phyloP scores from a whole-genome alignment of 2,329 filamentous ascomycete genomes.

The Dichotomopilus funicola region DNA sequence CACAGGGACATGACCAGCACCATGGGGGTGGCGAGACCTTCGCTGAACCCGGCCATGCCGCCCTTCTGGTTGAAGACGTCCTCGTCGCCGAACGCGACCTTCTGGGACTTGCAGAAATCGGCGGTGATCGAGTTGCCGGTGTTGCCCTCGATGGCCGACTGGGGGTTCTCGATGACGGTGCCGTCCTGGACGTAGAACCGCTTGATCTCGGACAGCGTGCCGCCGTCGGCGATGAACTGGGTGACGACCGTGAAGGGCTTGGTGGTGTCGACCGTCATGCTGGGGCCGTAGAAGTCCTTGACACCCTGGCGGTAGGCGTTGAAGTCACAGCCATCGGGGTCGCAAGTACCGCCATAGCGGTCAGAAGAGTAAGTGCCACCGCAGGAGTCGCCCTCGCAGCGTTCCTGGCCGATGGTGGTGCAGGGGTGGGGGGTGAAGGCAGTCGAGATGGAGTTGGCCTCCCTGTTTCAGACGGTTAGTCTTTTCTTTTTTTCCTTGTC shows the following conservation, averaged over 20 bases:
- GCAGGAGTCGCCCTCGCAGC: constrained; percentile 46
- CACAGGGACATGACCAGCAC: constrained; percentile 47
- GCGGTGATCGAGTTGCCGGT: constrained; percentile 41
- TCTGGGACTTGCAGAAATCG: constrained; percentile 52
- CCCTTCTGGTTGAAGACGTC: constrained; percentile 50
- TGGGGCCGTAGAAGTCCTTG: constrained; percentile 54
- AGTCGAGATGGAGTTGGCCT: constrained; percentile 59
- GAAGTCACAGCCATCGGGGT: constrained; percentile 65
- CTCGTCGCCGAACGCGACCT: constrained; percentile 48
- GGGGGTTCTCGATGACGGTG: constrained; percentile 48
- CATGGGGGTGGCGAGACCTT: constrained; percentile 37
- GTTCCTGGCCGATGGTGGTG: constrained; percentile 40
- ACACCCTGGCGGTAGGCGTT: constrained; percentile 62
- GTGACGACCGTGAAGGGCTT: constrained; percentile 59
- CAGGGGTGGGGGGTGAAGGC: constrained; percentile 63
- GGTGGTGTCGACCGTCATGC: constrained; percentile 52
- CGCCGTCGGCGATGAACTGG: constrained; percentile 49
- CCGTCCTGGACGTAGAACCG: constrained; percentile 61
- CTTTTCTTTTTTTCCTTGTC: no score
- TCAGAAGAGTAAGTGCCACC: constrained; percentile 46
- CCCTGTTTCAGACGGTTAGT: constrained; percentile 28
- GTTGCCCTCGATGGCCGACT: constrained; percentile 37
- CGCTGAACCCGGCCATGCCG: constrained; percentile 50
- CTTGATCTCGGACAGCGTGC: constrained; percentile 53
- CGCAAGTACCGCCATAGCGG: constrained; percentile 58